Percentiles rank a stretch among this genome's conserved stretches.
phyloP scores from a whole-genome alignment of 768 basidiomycete species.

The Suillus luteus region DNA sequence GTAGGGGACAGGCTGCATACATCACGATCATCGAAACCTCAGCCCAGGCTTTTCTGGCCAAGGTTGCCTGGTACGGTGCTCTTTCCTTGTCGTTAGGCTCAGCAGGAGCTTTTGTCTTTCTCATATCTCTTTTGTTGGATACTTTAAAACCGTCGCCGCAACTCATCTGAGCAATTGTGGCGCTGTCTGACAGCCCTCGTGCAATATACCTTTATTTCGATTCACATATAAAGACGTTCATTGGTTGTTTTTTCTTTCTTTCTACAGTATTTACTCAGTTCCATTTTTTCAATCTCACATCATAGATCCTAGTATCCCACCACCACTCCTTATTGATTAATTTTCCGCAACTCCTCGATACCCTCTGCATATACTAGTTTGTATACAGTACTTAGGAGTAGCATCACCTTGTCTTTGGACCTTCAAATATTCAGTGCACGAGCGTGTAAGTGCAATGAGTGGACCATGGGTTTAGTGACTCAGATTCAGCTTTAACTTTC shows the following conservation, averaged over 20 bases:
- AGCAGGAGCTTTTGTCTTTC: constrained; percentile 29
- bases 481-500: no score
- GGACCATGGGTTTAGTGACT: no score
- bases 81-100: constrained; percentile 28
- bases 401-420: no score
- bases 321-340: no score
- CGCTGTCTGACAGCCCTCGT: neutral
- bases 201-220: neutral
- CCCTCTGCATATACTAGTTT: no score
- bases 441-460: no score
- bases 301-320: no score
- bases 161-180: neutral
- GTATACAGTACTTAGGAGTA: no score
- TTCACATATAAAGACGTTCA: neutral
- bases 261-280: neutral
- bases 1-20: constrained; percentile 28
- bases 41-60: constrained; percentile 29
- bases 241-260: neutral
- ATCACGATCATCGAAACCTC: constrained; percentile 24
- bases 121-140: constrained; percentile 32
- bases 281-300: no score
- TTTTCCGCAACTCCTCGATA: no score
- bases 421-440: no score
- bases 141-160: neutral
- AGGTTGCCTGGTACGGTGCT: constrained; percentile 40